Base-by-base conservation (phyloP, 139 green algal species). In the Micractinium conductrix region DNA sequence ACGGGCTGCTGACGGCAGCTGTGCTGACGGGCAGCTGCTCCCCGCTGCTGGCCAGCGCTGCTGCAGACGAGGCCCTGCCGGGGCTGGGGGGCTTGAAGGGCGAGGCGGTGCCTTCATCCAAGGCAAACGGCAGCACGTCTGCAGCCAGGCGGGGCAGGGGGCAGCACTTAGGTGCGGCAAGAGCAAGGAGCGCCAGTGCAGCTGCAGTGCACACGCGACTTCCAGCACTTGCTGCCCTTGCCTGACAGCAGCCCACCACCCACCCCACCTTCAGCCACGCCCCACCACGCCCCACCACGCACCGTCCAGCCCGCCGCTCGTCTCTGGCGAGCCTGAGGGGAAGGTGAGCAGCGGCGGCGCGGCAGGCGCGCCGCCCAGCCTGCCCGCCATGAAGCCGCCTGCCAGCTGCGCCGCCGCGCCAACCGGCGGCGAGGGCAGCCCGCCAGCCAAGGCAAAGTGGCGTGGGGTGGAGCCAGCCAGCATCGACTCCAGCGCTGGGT, bases 91-190 rank as follows among this genome's bases (percentile, higher is more conserved):
- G 48, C 48, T 58, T 58, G 48, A 22, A 58, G 48, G 48, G 48
- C 10, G 48, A 69, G 35, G 55, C 19, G 2, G 45, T 48, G 43
- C 53, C 88, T 30, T 80, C 79, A 35, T 92, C 89, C 35, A 92
- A 58, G 7, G 86, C 89, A 85, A 92, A 92, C 0, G 89, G 89
- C 78, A 92, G 84, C 16, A 88, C 65, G 28, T 92, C 89, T 75
- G 80, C 79, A 43, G 48, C 48, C 48, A 10, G 48, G 48, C 10
- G 48, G 48, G 48, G 48, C 10, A 14, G 48, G n/a, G 48, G 14
- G 48, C 48, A 58, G 48, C 48, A 58, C 14, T 58, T 10, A 58
- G 14, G 14, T 58, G 48, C 48, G 48, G 48, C 48, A 58, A 58
- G 48, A 14, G 35, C 35, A 73, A 44, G 43, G 40, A 5, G 38